Evolutionary conservation across 2,329 filamentous ascomycete species (phyloP), one percentile per base, ranked within the genome.

Genomic region (Trichoderma sp.): DNA sequence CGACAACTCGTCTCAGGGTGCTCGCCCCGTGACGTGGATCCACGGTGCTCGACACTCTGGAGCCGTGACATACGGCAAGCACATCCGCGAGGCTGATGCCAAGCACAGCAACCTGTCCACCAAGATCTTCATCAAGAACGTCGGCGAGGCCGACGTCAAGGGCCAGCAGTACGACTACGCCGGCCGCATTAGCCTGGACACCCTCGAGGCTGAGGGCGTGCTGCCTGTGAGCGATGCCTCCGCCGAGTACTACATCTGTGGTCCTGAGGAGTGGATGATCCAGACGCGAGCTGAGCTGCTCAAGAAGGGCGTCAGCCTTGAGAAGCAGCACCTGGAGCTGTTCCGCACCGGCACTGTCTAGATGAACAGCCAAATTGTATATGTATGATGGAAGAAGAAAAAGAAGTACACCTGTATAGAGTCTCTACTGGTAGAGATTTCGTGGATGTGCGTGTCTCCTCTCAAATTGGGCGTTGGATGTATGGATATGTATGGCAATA

Each of bases 241-340:
- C 57, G 85, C 92, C 0, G 84, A 90, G 76, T 95, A 94, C 79
- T 94, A 88, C 76, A 82, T 93, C 68, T 95, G 93, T 77, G 93
- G 92, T 0, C 92, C 92, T 0, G 84, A 86, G 73, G 78, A 79
- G 8, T 95, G 94, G 83, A 95, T 95, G 93, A 76, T 85, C 11
- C 86, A 88, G 47, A 82, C 88, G 26, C 83, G 88, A 74, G 80
- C 81, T 8, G 85, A 83, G 75, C 82, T 94, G 71, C 81, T 85
- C 75, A 81, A 76, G 3, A 80, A 83, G 70, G 91, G 90, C 0
- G 90, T 94, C 1, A 80, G 83, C 1, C 80, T 81, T n/a, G 84
- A 85, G 34, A 86, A 88, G 74, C 85, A 93, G 70, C 87, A 90
- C 76, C 84, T 93, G 75, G 92, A 94, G 80, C 79, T 92, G 34